A percentile compares a stretch with the other conserved stretches of the same genome.
These are phyloP conservation scores for Tolypocladium cylindrosporum DNA, from an alignment of 2,329 filamentous ascomycete species.

Conservation along the genomic window DNA sequence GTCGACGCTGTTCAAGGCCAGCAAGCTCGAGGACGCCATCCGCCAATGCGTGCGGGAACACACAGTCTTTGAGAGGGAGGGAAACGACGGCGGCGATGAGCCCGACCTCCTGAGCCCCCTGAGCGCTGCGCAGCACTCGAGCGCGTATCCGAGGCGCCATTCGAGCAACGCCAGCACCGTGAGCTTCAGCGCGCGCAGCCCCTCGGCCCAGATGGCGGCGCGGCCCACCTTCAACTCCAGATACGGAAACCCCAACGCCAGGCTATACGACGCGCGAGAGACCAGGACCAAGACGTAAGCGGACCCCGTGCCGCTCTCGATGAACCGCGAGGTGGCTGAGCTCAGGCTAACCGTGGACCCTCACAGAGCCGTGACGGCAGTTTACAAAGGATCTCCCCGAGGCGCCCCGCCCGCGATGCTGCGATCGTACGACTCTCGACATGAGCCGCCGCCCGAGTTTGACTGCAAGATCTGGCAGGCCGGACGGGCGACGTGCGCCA, in stretches of 20 bases:
- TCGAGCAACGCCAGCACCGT: constrained; percentile 73
- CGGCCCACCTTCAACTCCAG: constrained; percentile 44
- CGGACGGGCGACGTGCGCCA: constrained; percentile 85
- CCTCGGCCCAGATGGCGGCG: constrained; percentile 39
- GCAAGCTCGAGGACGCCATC: constrained; percentile 88
- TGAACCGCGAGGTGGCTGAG: background rate
- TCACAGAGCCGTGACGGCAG: constrained; percentile 74
- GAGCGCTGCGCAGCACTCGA: constrained; percentile 29
- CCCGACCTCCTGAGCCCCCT: constrained; percentile 30
- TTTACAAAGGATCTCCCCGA: constrained; percentile 73
- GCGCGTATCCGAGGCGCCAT: constrained; percentile 46
- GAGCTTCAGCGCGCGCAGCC: constrained; percentile 65
- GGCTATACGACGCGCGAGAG: constrained; percentile 80
- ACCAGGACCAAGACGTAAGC: constrained; percentile 83
- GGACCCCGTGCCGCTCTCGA: background rate
- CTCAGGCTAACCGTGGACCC: background rate
- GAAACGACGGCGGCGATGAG: constrained; percentile 55
- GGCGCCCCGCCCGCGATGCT: constrained; percentile 62
- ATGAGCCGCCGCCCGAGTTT: constrained; percentile 81
- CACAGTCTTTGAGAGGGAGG: constrained; percentile 70
- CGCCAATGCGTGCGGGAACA: constrained; percentile 78
- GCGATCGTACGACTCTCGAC: constrained; percentile 89
- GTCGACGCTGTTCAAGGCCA: constrained; percentile 93
- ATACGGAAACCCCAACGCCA: constrained; percentile 74
- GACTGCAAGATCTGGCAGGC: constrained; percentile 97